Conservation (phyloP, 2,329 filamentous ascomycete species). For the Lecanoromycetidae sp. region DNA sequence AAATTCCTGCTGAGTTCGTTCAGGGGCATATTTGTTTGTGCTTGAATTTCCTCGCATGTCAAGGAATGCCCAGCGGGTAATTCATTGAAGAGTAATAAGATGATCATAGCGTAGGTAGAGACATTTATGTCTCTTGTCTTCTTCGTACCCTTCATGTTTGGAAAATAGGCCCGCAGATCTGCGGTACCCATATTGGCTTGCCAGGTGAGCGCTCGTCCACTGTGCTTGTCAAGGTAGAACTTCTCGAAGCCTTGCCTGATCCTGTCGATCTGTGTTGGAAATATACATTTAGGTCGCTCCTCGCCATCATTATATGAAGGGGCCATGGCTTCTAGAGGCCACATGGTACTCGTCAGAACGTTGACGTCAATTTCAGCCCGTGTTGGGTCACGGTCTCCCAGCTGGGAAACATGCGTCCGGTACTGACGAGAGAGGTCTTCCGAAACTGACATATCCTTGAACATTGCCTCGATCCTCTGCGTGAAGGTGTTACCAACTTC, state of each 20-base stretch:
- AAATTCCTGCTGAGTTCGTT: constrained; percentile 65
- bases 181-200: constrained; percentile 64
- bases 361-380: constrained; percentile 70
- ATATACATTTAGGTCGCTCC: constrained; percentile 49
- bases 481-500: constrained; percentile 94
- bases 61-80: constrained; percentile 40
- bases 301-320: constrained; percentile 39
- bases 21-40: constrained; percentile 63
- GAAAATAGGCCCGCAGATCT: constrained; percentile 71
- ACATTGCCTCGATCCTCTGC: constrained; percentile 88
- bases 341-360: constrained; percentile 85
- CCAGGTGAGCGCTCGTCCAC: constrained; percentile 82
- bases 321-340: constrained; percentile 83
- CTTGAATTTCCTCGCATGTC: constrained; percentile 67
- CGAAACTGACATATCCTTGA: constrained; percentile 86
- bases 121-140: constrained; percentile 82
- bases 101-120: constrained; percentile 82
- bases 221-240: constrained; percentile 79
- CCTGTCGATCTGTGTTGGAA: constrained; percentile 59
- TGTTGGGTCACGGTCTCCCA: constrained; percentile 44
- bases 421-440: constrained; percentile 70
- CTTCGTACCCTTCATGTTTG: constrained; percentile 57
- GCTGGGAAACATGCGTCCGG: constrained; percentile 53
- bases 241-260: constrained; percentile 77
- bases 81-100: constrained; percentile 82